Percentiles rank a stretch among this genome's conserved stretches.
Conservation (phyloP, 306 rosid genomes). For the Cyamopsis tetragonoloba region DNA sequence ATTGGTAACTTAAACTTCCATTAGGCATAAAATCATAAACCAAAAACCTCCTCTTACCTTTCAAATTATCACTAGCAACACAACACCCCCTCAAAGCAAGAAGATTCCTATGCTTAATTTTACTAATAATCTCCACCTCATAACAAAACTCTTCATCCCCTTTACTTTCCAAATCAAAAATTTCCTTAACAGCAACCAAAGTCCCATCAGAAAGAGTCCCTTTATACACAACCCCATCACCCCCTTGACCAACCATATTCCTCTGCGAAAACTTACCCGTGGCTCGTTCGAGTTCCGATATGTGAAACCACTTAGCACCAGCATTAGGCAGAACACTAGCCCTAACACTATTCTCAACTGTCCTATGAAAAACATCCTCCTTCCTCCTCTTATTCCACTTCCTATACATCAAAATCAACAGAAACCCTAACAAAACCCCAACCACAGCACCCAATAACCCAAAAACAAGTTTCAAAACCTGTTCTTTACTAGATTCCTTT, state of each 20-base stretch:
- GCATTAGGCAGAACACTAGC: conserved; percentile 48
- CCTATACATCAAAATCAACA: conserved; percentile 30
- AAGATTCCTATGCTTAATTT: conserved; percentile 73
- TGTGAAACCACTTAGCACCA: conserved; percentile 65
- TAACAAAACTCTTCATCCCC: conserved; percentile 74
- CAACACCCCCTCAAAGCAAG: conserved; percentile 76
- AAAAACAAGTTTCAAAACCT: conserved; percentile 36
- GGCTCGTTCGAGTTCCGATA: conserved; percentile 65
- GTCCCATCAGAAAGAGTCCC: conserved; percentile 66
- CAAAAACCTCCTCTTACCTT: conserved; percentile 61
- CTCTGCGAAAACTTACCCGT: conserved; percentile 58
- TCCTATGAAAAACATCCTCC: conserved; percentile 37
- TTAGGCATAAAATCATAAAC: conserved; percentile 79
- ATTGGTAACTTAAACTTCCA: conserved; percentile 54
- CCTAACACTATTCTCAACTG: conserved; percentile 45
- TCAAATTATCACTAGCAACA: conserved; percentile 49
- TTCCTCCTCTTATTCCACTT: conserved; percentile 40
- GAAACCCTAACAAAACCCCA: conserved; percentile 38
- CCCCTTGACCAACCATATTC: conserved; percentile 70
- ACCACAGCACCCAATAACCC: conserved; percentile 46
- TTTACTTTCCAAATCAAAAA: conserved; percentile 48
- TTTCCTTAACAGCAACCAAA: conserved; percentile 60
- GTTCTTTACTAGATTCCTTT: conserved; percentile 16
- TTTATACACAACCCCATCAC: conserved; percentile 69
- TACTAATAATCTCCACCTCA: conserved; percentile 80